Conservation (phyloP, 2,329 filamentous ascomycete species). For the Tolypocladium nubicola region DNA sequence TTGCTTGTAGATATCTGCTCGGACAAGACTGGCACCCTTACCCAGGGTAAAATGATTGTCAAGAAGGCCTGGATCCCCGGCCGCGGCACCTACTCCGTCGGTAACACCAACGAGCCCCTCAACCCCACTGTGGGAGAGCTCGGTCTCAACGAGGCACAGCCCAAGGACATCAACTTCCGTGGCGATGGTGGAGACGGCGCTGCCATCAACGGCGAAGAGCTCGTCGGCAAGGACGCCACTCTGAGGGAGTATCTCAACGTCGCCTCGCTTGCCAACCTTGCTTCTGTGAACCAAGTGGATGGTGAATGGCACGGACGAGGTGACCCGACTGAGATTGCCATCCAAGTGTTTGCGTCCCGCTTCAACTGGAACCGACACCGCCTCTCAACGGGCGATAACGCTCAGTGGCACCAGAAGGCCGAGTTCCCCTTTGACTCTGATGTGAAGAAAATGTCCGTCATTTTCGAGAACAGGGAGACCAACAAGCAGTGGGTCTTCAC, state of each 20-base stretch:
- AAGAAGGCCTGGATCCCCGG: constrained; percentile 41
- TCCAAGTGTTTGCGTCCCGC: constrained; percentile 62
- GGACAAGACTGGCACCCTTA: constrained; percentile 47
- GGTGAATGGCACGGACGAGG: constrained; percentile 52
- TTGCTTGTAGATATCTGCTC: constrained; percentile 36
- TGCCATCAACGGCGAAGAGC: constrained; percentile 12
- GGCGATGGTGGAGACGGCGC: constrained; percentile 15
- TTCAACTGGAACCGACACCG: constrained; percentile 52
- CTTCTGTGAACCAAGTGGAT: constrained; percentile 45
- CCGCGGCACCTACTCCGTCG: constrained; percentile 34
- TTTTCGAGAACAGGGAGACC: constrained; percentile 37
- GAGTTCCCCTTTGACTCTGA: constrained; percentile 68
- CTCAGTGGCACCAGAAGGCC: constrained; percentile 46
- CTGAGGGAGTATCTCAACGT: constrained; percentile 50
- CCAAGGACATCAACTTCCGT: constrained; percentile 22
- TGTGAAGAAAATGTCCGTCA: constrained; percentile 68
- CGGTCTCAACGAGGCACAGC: constrained; percentile 23
- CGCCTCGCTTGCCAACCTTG: constrained; percentile 55
- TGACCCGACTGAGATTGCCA: constrained; percentile 58
- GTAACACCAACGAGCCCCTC: constrained; percentile 41
- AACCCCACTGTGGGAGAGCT: constrained; percentile 43
- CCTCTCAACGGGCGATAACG: constrained; percentile 36
- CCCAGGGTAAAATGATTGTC: constrained; percentile 42
- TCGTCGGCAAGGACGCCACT: constrained; percentile 32
- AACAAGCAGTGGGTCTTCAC: constrained; percentile 42